These are phyloP conservation scores for Mycena polygramma DNA, from an alignment of 768 basidiomycete genomes.

Conservation along the genomic window DNA sequence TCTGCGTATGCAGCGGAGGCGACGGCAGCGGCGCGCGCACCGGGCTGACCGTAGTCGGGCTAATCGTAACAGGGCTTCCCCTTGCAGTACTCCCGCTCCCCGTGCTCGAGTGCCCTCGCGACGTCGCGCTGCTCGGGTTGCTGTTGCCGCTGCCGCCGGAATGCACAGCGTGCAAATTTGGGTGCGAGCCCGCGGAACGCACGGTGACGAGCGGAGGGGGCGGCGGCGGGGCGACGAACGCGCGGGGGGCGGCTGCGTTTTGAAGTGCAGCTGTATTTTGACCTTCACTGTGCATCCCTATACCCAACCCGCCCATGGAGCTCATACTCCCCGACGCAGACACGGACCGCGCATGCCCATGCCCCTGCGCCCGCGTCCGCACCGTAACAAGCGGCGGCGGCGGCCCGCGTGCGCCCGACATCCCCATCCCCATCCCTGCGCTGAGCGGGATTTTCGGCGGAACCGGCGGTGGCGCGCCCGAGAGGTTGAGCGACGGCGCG, in stretches of 20 bases:
- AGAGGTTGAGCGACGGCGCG: no score
- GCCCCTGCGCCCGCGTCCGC: conserved; percentile 12
- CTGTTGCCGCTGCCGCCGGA: not conserved
- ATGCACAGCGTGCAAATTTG: not conserved
- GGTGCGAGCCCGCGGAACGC: not conserved
- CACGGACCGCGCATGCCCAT: conserved; percentile 16
- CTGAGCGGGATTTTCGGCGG: no score
- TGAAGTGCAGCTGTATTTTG: no score
- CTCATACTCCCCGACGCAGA: conserved; percentile 10
- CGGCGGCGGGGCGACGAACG: conserved; percentile 25
- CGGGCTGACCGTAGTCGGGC: not conserved
- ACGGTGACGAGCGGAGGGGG: conserved; percentile 30
- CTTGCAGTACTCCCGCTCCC: conserved; percentile 15
- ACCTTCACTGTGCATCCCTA: not conserved
- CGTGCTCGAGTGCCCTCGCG: not conserved
- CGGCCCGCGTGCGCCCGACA: not conserved
- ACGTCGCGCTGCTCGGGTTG: not conserved
- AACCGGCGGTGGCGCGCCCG: no score
- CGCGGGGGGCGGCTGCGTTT: not conserved
- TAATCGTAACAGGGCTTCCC: not conserved
- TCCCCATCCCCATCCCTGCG: no score
- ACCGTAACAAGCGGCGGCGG: conserved; percentile 21
- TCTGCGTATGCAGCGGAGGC: not conserved
- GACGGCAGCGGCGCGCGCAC: not conserved
- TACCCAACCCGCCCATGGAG: not conserved